These are phyloP conservation scores for Phytopythium boreale DNA, from an alignment of 352 stramenopile genomes.

Conservation along the genomic window DNA sequence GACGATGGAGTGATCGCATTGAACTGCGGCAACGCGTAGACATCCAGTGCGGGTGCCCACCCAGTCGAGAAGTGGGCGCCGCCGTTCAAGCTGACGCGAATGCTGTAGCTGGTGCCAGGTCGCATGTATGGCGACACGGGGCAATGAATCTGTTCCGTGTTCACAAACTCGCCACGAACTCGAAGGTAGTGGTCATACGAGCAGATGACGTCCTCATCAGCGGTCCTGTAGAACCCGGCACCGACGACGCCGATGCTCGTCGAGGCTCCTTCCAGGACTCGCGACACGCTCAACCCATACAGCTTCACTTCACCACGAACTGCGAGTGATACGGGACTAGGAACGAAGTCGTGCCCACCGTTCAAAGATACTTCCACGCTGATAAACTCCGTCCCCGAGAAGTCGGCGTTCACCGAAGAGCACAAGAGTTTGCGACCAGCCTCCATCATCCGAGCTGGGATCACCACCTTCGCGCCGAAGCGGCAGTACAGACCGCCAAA, in stretches of 20 bases:
- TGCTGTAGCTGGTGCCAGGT: conserved; percentile 11
- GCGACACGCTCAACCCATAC: conserved; percentile 13
- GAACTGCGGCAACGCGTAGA: conserved; percentile 28
- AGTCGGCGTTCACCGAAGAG: background rate
- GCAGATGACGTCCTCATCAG: conserved; percentile 12
- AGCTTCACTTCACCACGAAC: conserved; percentile 22
- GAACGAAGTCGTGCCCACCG: conserved; percentile 30
- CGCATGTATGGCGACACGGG: conserved; percentile 13
- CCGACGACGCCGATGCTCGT: conserved; percentile 19
- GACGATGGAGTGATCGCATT: conserved; percentile 1
- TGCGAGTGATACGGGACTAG: conserved; percentile 8
- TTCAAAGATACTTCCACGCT: conserved; percentile 37
- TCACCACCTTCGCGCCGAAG: conserved; percentile 11
- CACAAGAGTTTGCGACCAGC: conserved; percentile 19
- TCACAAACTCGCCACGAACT: conserved; percentile 9
- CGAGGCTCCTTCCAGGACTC: conserved; percentile 15
- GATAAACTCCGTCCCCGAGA: conserved; percentile 1
- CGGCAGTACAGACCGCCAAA: conserved; percentile 25
- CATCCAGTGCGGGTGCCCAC: conserved; percentile 1
- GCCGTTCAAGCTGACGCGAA: conserved; percentile 33
- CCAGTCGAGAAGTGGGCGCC: conserved; percentile 21
- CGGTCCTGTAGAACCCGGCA: conserved; percentile 11
- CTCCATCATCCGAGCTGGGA: conserved; percentile 14
- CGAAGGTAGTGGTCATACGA: conserved; percentile 8
- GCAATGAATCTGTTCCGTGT: conserved; percentile 17